Evolutionary conservation across 2,329 filamentous ascomycete species (phyloP), one percentile per base, ranked within the genome.

Genomic region (Onygenales sp.): DNA sequence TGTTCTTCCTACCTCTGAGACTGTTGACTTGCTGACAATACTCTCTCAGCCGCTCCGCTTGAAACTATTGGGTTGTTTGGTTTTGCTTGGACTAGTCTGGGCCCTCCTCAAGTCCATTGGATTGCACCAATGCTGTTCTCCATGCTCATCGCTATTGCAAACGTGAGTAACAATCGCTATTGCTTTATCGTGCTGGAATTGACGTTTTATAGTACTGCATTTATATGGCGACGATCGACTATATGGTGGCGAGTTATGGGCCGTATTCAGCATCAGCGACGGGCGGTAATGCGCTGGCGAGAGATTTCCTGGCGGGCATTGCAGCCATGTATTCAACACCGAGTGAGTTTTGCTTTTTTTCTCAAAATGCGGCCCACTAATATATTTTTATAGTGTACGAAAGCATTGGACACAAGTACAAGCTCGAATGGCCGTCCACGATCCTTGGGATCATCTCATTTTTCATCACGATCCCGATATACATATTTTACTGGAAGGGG

Each of bases 191-290:
- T 27, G 31, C 34, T 17, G 43, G 17, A 9, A 36, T 13, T 14
- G 9, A 9, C 39, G 37, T 17, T 11, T 13, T 51, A 5, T 52
- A 70, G 67, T 70, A 64, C 51, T 61, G 64, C 13, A 82, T 83
- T 37, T 83, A 84, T 62, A 81, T 83, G 75, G 77, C 80, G 6
- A 82, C 80, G 1, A 82, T 85, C 59, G 82, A 85, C 63, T 85
- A 85, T 66, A 84, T 84, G 77, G 80, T 85, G 47, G 81, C 79
- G 27, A 76, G 80, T 0, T 86, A 86, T 60, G 83, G 82, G 0
- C 77, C 77, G 0, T 85, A 82, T 62, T 75, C 82, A 0, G 82
- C 82, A 11, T 84, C 80, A 0, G 82, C 83, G 2, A 84, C 82
- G 0, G 83, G 82, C 27, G 82, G 82, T 7, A 85, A 86, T 59